Base-by-base conservation (phyloP, 2,329 filamentous ascomycete species). In the Fusarium verticillioides region DNA sequence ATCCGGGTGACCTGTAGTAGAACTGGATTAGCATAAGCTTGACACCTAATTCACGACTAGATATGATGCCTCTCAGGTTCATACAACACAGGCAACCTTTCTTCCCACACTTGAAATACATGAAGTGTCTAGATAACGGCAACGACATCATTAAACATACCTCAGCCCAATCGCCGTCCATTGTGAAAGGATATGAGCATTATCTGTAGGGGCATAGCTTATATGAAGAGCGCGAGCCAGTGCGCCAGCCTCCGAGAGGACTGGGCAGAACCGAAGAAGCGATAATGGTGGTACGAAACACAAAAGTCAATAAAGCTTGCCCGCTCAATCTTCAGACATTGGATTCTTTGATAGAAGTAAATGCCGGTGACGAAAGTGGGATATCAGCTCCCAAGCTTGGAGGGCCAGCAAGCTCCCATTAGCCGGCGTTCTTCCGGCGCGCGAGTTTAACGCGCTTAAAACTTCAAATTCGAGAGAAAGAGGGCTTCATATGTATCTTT, bases 151-250 rank as follows among this genome's bases (percentile, higher is more conserved):
- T 69, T 32, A 43, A 67, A 84, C 87, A 79, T 83, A 89, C 90
- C 87, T 92, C 89, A 83, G 90, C 89, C 90, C 90, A 92, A 82
- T 91, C 90, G 82, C 86, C 88, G 83, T 92, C 90, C 90, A 91
- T 91, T 79, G 83, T 85, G 79, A 74, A 81, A 76, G 78, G 70
- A 76, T 83, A 76, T 76, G 64, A 50, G 79, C 80, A 83, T 83
- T 78, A 75, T 82, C 79, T 71, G 72, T 67, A 71, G 75, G 75
- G 77, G 70, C 82, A 84, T 83, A 79, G 72, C 77, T 77, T 69
- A 60, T 60, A 37, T 34, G 39, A 69, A 72, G 57, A 36, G 54
- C 70, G 52, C 58, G 56, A 66, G 56, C 40, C 43, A 40, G 18
- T 66, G 63, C 52, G 37, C 67, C 54, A 58, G 68, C 63, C 69